phyloP scores from a whole-genome alignment of 805 yeast genomes.

The Zygotorulaspora chibaensis region DNA sequence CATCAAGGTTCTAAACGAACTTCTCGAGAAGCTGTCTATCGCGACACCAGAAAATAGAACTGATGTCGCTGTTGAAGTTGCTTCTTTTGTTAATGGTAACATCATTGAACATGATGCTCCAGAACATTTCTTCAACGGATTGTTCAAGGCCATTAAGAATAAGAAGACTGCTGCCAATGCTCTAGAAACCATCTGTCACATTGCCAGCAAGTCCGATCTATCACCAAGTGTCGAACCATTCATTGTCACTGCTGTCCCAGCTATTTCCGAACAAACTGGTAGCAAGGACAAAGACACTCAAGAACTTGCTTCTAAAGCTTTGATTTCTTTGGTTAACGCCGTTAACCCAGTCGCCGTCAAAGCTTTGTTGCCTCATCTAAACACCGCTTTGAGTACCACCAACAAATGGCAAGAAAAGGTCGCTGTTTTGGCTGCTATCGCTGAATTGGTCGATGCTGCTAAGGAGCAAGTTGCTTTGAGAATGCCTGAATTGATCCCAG shows the following conservation, averaged over 20 bases:
- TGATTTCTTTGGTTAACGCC: slow-evolving; percentile 70
- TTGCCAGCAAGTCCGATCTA: slow-evolving; percentile 73
- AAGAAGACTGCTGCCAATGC: slow-evolving; percentile 83
- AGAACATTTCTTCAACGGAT: slow-evolving; percentile 72
- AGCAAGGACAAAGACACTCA: slow-evolving; percentile 80
- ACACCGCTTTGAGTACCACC: slow-evolving; percentile 60
- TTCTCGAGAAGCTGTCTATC: slow-evolving; percentile 86
- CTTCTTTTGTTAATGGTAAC: slow-evolving; percentile 92
- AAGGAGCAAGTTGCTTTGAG: slow-evolving; percentile 94
- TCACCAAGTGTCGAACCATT: slow-evolving; percentile 95
- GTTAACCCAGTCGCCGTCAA: slow-evolving; percentile 92
- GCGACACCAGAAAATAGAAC: slow-evolving; percentile 80
- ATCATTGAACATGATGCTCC: slow-evolving; percentile 99
- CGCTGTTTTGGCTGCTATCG: slow-evolving; percentile 78
- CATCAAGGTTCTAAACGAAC: slow-evolving; percentile 80
- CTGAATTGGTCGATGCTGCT: slow-evolving; percentile 88
- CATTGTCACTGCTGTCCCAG: slow-evolving; percentile 71
- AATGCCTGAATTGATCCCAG: slow-evolving; percentile 99
- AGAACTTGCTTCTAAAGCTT: slow-evolving; percentile 70
- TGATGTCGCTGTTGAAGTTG: slow-evolving; percentile 81
- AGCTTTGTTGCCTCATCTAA: slow-evolving; percentile 77
- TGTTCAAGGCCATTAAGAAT: slow-evolving; percentile 69
- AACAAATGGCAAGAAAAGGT: slow-evolving; percentile 98
- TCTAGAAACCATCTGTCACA: slow-evolving; percentile 76
- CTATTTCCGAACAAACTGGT: slow-evolving; percentile 75